A percentile compares a stretch with the other conserved stretches of the same genome.
These are phyloP conservation scores for Spathaspora girioi DNA, from an alignment of 805 yeast species.

Conservation along the genomic window DNA sequence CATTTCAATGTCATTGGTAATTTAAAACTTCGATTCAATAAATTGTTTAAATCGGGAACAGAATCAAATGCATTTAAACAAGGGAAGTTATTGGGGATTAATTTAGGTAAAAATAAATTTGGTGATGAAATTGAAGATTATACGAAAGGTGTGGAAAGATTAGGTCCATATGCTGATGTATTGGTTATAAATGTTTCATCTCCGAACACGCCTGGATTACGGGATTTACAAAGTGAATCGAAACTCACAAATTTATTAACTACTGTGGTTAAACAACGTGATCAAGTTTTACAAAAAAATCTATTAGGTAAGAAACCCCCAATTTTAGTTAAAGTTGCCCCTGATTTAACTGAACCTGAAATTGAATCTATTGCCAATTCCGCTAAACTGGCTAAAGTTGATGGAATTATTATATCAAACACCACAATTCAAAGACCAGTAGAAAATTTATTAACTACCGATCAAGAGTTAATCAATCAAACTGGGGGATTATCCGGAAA, in stretches of 20 bases:
- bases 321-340: slow-evolving; percentile 86
- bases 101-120: slow-evolving; percentile 86
- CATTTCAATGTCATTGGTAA: slow-evolving; percentile 69
- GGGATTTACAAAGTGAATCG: slow-evolving; percentile 77
- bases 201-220: slow-evolving; percentile 93
- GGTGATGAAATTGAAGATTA: slow-evolving; percentile 91
- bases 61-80: slow-evolving; percentile 53
- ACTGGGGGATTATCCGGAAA: slow-evolving; percentile 91
- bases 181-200: slow-evolving; percentile 89
- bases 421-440: slow-evolving; percentile 85
- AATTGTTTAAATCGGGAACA: slow-evolving; percentile 20
- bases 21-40: slow-evolving; percentile 60
- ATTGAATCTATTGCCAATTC: slow-evolving; percentile 78
- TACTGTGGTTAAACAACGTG: slow-evolving; percentile 64
- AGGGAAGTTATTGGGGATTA: slow-evolving; percentile 70
- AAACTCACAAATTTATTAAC: slow-evolving; percentile 66
- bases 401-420: slow-evolving; percentile 90
- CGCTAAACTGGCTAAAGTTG: slow-evolving; percentile 72
- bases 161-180: slow-evolving; percentile 85
- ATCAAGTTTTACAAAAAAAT: slow-evolving; percentile 30
- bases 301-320: slow-evolving; percentile 60
- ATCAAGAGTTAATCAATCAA: slow-evolving; percentile 43
- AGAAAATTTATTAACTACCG: slow-evolving; percentile 47
- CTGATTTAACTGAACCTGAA: slow-evolving; percentile 81
- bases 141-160: slow-evolving; percentile 73